These are phyloP conservation scores for Diaporthe destruens DNA, from an alignment of 2,329 filamentous ascomycete genomes.

Conservation along the genomic window DNA sequence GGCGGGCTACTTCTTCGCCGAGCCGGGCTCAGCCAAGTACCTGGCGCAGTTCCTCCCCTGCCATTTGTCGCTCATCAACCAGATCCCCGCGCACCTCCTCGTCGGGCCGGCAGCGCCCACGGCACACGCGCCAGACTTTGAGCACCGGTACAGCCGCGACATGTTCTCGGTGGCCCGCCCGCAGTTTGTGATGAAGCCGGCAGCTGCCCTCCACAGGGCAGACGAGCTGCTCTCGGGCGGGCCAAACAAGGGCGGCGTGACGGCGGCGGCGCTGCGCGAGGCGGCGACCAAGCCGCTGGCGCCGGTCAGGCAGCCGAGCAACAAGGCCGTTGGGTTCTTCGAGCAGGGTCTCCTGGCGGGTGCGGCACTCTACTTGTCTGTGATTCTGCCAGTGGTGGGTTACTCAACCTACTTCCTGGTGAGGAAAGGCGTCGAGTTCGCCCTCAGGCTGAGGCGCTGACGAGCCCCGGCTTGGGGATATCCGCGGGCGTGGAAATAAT, in stretches of 20 bases:
- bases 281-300: slow-evolving; percentile 48
- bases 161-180: slow-evolving; percentile 61
- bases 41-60: slow-evolving; percentile 67
- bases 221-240: slow-evolving; percentile 44
- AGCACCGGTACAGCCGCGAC: slow-evolving; percentile 55
- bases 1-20: slow-evolving; percentile 47
- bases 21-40: slow-evolving; percentile 63
- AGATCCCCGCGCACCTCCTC: slow-evolving; percentile 67
- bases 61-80: slow-evolving; percentile 66
- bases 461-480: too few species aligned
- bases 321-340: slow-evolving; percentile 58
- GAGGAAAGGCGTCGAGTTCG: slow-evolving; percentile 40
- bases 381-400: slow-evolving; percentile 43
- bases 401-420: slow-evolving; percentile 42
- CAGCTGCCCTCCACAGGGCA: slow-evolving; percentile 39
- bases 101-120: slow-evolving; percentile 54
- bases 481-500: not conserved
- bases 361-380: slow-evolving; percentile 46
- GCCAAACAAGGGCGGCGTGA: slow-evolving; percentile 40
- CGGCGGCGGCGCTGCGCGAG: slow-evolving; percentile 41
- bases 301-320: slow-evolving; percentile 51
- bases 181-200: slow-evolving; percentile 52
- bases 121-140: slow-evolving; percentile 46
- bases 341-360: slow-evolving; percentile 60
- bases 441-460: slow-evolving; percentile 21